phyloP scores from a whole-genome alignment of 129 eudicot species.

The Lonicera japonica region DNA sequence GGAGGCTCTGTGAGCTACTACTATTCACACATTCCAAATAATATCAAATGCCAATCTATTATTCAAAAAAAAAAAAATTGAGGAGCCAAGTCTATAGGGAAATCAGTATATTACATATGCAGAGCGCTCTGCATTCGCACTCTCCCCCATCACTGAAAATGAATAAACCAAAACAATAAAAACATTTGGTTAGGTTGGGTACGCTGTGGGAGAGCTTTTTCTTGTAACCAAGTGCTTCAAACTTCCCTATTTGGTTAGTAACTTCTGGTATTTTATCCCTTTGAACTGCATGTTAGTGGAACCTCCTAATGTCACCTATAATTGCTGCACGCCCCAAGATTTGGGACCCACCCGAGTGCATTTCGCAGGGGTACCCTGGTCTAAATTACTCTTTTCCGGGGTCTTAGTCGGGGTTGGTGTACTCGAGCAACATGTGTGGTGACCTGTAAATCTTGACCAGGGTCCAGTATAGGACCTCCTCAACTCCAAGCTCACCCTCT shows the following conservation, averaged over 20 bases:
- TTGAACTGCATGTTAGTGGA: not conserved
- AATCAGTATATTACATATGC: too few relatives aligned
- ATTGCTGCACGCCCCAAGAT: not conserved
- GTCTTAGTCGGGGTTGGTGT: slow-evolving; percentile 75
- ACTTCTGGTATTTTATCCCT: not conserved
- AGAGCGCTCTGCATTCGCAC: too few relatives aligned
- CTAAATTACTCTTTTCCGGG: too few relatives aligned
- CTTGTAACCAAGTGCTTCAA: not conserved
- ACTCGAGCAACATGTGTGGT: slow-evolving; percentile 96
- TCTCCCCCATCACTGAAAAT: too few relatives aligned
- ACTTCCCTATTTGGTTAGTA: not conserved
- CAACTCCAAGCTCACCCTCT: slow-evolving; percentile 92
- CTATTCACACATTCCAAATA: too few relatives aligned
- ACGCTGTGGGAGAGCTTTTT: not conserved
- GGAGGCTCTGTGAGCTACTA: too few relatives aligned
- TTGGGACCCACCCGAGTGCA: too few relatives aligned
- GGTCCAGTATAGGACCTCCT: slow-evolving; percentile 95
- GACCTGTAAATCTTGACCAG: slow-evolving; percentile 87
- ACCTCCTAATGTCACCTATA: not conserved
- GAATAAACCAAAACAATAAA: too few relatives aligned
- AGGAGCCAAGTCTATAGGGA: too few relatives aligned
- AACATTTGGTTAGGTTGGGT: not conserved
- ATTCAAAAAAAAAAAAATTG: too few relatives aligned
- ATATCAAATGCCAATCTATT: too few relatives aligned
- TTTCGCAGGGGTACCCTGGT: too few relatives aligned